Base-by-base conservation (phyloP, 768 basidiomycete species). In the Agrocybe praecox region DNA sequence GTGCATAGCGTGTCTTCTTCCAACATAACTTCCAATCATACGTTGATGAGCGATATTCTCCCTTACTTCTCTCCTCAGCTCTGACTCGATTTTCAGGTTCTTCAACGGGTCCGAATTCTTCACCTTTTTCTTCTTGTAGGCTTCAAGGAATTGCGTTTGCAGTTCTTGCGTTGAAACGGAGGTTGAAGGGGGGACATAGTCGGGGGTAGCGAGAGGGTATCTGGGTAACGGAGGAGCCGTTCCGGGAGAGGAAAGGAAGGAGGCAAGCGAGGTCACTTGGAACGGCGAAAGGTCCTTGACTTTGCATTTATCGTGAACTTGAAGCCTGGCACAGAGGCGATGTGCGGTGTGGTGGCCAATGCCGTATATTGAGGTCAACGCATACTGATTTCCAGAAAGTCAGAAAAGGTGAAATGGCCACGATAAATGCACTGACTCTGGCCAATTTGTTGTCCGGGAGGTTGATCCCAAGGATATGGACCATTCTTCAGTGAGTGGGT, bases 11-110 rank as follows among this genome's bases (percentile, higher is more conserved):
- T 98, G 96, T 72, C 95, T 79, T 78, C 86, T 86, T 49, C 97
- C 97, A 49, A 93, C 86, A 72, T 96, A 96, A 63, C 90, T 94
- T 47, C 96, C 96, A 72, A 98, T 94, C 82, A 90, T 90, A 59
- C 93, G 80, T 73, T 95, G 87, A 74, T 97, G 95, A 6, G 85
- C 87, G 70, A 99, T 96, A 70, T 98, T 95, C 71, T 93, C 93
- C 74, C 87, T 84, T 65, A 96, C 80, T 69, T 87, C 82, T 65
- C 90, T 83, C 70, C 80, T 84, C 67, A 96, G 74, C 71, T 98
- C 97, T 18, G 89, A 84, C 76, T 98, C 96, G 58, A 97, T 89
- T 76, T 85, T 88, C 61, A 98, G 70, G 46, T 82, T 80, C 65
- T 84, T 83, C 63, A 98, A 75, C 0, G 83, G 80, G 71, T 97